Percentiles rank a stretch among this genome's conserved stretches.
phyloP scores from a whole-genome alignment of 2,329 filamentous ascomycete genomes.

The Acrodontium crateriforme region DNA sequence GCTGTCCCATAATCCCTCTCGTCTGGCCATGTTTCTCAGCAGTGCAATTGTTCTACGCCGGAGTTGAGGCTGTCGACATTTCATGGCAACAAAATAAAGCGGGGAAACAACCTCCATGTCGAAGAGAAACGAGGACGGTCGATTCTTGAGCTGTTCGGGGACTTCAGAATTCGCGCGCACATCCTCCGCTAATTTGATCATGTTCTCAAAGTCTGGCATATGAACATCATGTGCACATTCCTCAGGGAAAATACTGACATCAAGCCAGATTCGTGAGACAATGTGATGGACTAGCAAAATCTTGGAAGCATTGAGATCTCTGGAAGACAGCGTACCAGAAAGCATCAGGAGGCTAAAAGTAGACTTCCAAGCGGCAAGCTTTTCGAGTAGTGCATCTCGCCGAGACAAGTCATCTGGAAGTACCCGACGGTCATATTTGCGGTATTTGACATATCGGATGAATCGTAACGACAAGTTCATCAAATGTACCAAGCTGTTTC shows the following conservation, averaged over 20 bases:
- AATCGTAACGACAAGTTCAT: conserved; percentile 9
- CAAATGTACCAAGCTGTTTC: conserved; percentile 10
- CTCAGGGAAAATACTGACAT: conserved; percentile 4
- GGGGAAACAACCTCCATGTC: conserved; percentile 14
- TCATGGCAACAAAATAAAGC: conserved; percentile 12
- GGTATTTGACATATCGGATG: conserved; percentile 5
- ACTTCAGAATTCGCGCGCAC: conserved; percentile 4
- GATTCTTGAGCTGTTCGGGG: conserved; percentile 1
- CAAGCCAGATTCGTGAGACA: conserved; percentile 9
- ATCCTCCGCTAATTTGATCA: conserved; percentile 7
- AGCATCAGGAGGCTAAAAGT: conserved; percentile 5
- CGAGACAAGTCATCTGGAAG: conserved; percentile 3
- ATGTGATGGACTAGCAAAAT: conserved; percentile 10
- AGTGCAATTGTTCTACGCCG: conserved; percentile 12
- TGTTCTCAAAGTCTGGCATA: conserved; percentile 7
- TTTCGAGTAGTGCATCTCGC: conserved; percentile 2
- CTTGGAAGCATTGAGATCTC: conserved; percentile 7
- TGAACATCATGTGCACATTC: conserved; percentile 9
- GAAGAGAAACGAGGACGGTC: conserved; percentile 12
- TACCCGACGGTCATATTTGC: conserved; percentile 5
- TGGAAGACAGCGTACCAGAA: conserved; percentile 1
- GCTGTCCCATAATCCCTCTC: conserved; percentile 10
- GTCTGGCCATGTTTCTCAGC: conserved; percentile 5
- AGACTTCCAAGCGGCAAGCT: conserved; percentile 2
- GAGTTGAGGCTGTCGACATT: conserved; percentile 12